Conservation (phyloP, 345 rosid species). For the Salix koriyanagi region DNA sequence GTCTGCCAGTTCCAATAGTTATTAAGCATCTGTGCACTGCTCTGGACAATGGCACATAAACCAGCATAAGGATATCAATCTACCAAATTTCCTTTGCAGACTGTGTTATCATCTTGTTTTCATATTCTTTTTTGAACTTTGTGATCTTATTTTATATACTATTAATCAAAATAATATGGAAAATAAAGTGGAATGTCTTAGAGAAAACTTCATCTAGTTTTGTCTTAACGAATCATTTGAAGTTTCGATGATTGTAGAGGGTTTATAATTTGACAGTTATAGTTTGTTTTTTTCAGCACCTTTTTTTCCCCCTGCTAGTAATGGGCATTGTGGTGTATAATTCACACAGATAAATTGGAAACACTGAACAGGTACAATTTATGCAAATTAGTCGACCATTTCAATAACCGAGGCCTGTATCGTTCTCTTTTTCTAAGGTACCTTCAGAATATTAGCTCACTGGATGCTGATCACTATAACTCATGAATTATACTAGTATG, state of each 20-base stretch:
- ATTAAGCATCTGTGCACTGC: not conserved
- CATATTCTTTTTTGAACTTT: not conserved
- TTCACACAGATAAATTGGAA: conserved; percentile 2
- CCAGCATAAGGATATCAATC: not conserved
- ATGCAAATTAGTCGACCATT: conserved; percentile 27
- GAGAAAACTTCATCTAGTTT: not conserved
- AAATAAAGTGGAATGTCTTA: not conserved
- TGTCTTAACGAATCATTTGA: not conserved
- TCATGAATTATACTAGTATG: not conserved
- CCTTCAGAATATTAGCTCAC: not conserved
- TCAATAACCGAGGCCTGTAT: conserved; percentile 27
- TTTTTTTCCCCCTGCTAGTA: not conserved
- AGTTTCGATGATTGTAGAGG: not conserved
- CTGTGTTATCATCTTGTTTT: not conserved
- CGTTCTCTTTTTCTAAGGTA: conserved; percentile 34
- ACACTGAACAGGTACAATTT: conserved; percentile 28
- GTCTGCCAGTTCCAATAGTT: not conserved
- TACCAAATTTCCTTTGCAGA: not conserved
- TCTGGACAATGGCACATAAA: not conserved
- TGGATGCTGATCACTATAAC: not conserved
- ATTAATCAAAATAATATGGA: not conserved
- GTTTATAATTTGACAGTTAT: not conserved
- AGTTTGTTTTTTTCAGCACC: not conserved
- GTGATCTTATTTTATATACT: not conserved
- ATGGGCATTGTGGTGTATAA: not conserved